Percentiles rank a stretch among this genome's conserved stretches.
These are phyloP conservation scores for Starmerella vitae DNA, from an alignment of 805 yeast genomes.

Conservation along the genomic window DNA sequence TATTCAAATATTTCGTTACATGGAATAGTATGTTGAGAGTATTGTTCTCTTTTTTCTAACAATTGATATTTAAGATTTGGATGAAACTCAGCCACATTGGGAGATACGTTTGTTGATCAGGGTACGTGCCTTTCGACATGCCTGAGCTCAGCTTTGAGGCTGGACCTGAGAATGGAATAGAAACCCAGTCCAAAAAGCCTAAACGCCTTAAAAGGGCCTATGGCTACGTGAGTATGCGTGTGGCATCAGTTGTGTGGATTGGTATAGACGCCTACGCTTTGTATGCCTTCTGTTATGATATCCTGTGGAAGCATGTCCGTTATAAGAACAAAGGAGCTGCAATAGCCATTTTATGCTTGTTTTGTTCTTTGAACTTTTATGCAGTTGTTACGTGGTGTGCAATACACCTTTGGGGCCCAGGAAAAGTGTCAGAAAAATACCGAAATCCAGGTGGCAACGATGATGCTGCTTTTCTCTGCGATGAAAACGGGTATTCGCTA, in stretches of 20 bases:
- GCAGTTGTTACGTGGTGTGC: slow-evolving; percentile 32
- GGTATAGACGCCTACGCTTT: slow-evolving; percentile 16
- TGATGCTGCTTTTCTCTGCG: slow-evolving; percentile 42
- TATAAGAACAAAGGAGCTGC: slow-evolving; percentile 10
- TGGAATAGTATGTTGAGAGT: too few species aligned
- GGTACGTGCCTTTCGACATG: too few species aligned
- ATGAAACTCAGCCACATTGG: too few species aligned
- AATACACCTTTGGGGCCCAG: slow-evolving; percentile 44
- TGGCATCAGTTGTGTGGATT: slow-evolving; percentile 3
- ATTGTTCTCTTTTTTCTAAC: too few species aligned
- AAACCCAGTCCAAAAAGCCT: background rate
- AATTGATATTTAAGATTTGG: too few species aligned
- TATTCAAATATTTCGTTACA: too few species aligned
- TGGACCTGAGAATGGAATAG: slow-evolving; percentile 6
- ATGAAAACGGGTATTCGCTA: slow-evolving; percentile 55
- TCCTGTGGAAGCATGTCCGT: slow-evolving; percentile 16
- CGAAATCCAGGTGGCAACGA: slow-evolving; percentile 2
- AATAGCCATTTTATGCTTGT: slow-evolving; percentile 13
- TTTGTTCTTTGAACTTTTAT: slow-evolving; percentile 11
- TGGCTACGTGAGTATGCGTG: background rate
- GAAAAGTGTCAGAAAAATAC: slow-evolving; percentile 29
- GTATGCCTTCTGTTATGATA: slow-evolving; percentile 18
- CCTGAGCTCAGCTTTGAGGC: slow-evolving; percentile 4
- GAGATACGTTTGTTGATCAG: too few species aligned
- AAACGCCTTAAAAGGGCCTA: background rate